Base-by-base conservation (phyloP, 306 rosid genomes). In the Dalbergia cultrata region DNA sequence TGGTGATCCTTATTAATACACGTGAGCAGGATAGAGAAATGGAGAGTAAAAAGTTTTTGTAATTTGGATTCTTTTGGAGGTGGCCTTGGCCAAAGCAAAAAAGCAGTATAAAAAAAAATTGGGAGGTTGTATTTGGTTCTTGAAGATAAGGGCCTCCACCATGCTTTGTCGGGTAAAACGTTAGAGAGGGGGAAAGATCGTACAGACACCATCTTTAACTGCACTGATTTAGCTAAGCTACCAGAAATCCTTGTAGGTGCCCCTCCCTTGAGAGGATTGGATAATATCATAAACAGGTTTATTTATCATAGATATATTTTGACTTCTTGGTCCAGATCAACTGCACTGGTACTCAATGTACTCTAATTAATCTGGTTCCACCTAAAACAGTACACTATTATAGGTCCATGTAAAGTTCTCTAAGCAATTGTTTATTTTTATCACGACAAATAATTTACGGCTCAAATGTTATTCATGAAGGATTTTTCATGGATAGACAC, bases 71-170 rank as follows among this genome's bases (percentile, higher is more conserved):
- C 84, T 83, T 84, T 79, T 66, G 84, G 84, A 85, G 88, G 81
- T 78, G 80, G 89, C 86, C 88, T 86, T 85, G 89, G 87, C 90
- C 69, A 77, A 82, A 67, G 65, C 49, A 45, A 71, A 69, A 72
- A 80, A 41, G 82, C 43, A 31, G 78, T 57, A 47, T 62, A 5
- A 71, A 26, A 26, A 26, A 84, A 85, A 84, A 21, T 71, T 67
- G 80, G 67, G 81, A 68, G 70, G 76, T 44, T 73, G 83, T 72
- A 34, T 79, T 83, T 85, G 69, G 67, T 74, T 82, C 34, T 74
- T 83, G 78, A 83, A 71, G 80, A 74, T 54, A 62, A 87, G 80
- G 84, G 83, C 82, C 78, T 86, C 90, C 95, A 91, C 89, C 83
- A 82, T 57, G 61, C 7, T 78, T 82, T 85, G 92, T 89, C 92